Conservation (phyloP, 139 green algal genomes). For the Chlamydomonas eustigma region DNA sequence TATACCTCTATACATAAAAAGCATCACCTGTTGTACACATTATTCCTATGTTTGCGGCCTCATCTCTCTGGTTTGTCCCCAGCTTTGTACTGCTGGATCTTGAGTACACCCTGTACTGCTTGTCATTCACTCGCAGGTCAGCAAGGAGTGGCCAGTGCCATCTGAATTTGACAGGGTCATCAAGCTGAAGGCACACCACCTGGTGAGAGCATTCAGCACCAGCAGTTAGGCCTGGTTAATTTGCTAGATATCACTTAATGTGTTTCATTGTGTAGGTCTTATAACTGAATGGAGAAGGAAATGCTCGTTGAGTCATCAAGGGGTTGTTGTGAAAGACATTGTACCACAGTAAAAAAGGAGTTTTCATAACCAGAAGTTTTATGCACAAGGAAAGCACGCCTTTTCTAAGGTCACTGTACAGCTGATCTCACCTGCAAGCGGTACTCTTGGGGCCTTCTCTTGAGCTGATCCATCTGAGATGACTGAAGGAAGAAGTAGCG, state of each 20-base stretch:
- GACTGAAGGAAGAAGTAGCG: not conserved
- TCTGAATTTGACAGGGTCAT: conserved; percentile 59
- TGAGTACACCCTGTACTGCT: not conserved
- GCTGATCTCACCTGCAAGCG: conserved; percentile 6
- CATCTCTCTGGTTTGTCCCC: conserved; percentile 65
- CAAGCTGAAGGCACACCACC: conserved; percentile 46
- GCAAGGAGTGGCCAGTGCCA: conserved; percentile 63
- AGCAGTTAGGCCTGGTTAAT: no score
- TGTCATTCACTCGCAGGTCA: conserved; percentile 47
- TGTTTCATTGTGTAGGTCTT: no score
- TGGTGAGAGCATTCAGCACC: conserved; percentile 19
- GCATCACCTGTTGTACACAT: conserved; percentile 19
- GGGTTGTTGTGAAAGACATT: no score
- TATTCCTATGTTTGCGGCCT: conserved; percentile 47
- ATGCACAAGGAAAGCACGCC: no score
- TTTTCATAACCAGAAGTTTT: no score
- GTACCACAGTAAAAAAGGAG: no score
- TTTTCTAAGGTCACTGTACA: no score
- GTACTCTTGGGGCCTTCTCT: conserved; percentile 8
- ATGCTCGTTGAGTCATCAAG: no score
- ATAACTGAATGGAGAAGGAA: no score
- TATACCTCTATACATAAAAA: not conserved
- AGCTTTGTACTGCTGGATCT: conserved; percentile 12
- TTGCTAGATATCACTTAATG: no score
- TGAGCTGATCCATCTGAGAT: not conserved